Base-by-base conservation (phyloP, 768 basidiomycete genomes). In the Hebeloma cylindrosporum region DNA sequence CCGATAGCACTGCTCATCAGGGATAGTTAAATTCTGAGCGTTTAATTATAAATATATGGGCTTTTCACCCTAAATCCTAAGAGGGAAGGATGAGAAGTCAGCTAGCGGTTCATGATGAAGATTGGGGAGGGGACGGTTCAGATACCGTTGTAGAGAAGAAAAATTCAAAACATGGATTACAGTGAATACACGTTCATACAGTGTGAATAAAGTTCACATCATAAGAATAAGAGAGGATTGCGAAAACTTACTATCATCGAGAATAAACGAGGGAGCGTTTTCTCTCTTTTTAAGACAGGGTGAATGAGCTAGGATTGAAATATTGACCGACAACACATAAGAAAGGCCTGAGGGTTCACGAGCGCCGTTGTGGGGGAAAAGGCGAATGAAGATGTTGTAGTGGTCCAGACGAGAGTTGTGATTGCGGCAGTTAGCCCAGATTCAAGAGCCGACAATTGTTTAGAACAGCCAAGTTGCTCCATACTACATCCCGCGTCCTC, bases 91-190 rank as follows among this genome's bases (percentile, higher is more conserved):
- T n/a, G n/a, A n/a, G n/a, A n/a, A n/a, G n/a, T n/a, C n/a, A n/a
- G n/a, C n/a, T n/a, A n/a, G n/a, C n/a, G n/a, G n/a, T n/a, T n/a
- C n/a, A n/a, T n/a, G n/a, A n/a, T n/a, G n/a, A n/a, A n/a, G n/a
- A n/a, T n/a, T n/a, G n/a, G n/a, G n/a, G n/a, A n/a, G 43, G 45
- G 30, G 52, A 52, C 57, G 64, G 72, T 66, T 88, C 85, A 88
- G 85, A 74, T 88, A 88, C 85, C 85, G 85, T 88, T 87, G 85
- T 88, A 87, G 82, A 78, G 72, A 63, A 64, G 42, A 53, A 31
- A n/a, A 64, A 72, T 61, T 81, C 82, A 80, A 59, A 43, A 73
- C 72, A 62, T 68, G 63, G 59, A 63, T 64, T 60, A 54, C 45
- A n/a, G 28, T 22, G 48, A 67, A 66, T 60, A 64, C 62, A 62